phyloP scores from a whole-genome alignment of 495 filamentous ascomycete genomes.

The Polyplosphaeria fusca region DNA sequence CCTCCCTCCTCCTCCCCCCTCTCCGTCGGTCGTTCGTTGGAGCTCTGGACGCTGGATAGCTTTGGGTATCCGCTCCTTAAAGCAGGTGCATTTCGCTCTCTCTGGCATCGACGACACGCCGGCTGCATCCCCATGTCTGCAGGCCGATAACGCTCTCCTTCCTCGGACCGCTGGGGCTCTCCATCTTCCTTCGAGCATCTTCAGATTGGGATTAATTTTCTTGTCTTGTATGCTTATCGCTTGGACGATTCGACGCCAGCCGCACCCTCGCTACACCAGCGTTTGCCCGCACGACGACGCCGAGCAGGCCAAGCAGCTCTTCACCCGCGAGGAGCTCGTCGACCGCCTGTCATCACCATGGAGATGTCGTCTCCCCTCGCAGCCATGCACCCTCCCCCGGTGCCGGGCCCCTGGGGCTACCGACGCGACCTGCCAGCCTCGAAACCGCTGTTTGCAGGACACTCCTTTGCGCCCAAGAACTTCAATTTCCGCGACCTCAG shows the following conservation, averaged over 20 bases:
- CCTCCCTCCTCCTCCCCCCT: constrained; percentile 9
- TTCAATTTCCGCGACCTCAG: constrained; percentile 72
- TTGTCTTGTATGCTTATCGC: constrained; percentile 36
- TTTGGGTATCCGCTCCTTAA: background rate
- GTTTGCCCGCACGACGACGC: constrained; percentile 2
- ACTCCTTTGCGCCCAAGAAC: constrained; percentile 57
- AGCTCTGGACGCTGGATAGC: too few species aligned
- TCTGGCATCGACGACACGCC: constrained; percentile 7
- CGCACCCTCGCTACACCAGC: constrained; percentile 24
- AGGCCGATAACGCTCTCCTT: constrained; percentile 16
- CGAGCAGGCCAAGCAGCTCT: too few species aligned
- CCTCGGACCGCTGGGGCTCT: constrained; percentile 27
- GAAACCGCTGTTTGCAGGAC: constrained; percentile 50
- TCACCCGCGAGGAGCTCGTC: background rate
- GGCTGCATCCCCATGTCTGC: constrained; percentile 27
- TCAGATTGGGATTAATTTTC: constrained; percentile 38
- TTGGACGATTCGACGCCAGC: constrained; percentile 8
- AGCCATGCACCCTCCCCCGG: constrained; percentile 79
- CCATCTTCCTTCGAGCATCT: constrained; percentile 35
- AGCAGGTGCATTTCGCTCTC: constrained; percentile 18
- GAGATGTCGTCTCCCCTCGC: constrained; percentile 91
- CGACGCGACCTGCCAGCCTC: constrained; percentile 52
- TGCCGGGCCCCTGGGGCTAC: constrained; percentile 48
- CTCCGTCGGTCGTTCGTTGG: constrained; percentile 19
- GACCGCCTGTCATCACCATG: constrained; percentile 52